A percentile compares a stretch with the other conserved stretches of the same genome.
Conservation (phyloP, 2,329 filamentous ascomycete species). For the Fusarium nygamai region DNA sequence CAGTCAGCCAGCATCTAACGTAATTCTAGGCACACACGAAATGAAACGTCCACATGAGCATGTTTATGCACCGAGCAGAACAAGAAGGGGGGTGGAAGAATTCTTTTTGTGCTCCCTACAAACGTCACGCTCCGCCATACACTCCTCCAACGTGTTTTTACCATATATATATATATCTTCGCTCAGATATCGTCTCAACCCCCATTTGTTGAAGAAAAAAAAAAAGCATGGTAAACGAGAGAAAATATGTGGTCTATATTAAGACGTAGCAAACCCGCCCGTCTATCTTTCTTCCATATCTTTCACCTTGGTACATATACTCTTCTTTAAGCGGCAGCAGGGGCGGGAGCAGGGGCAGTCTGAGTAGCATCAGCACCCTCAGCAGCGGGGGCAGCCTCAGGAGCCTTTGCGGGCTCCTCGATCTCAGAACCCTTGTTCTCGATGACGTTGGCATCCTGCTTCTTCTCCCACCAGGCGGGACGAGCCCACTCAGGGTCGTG, state of each 20-base stretch:
- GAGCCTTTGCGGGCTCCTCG: constrained; percentile 47
- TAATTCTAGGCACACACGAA: constrained; percentile 8
- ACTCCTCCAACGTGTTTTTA: constrained; percentile 22
- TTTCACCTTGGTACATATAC: constrained; percentile 5
- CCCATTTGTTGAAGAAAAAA: constrained; percentile 14
- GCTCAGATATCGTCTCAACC: constrained; percentile 20
- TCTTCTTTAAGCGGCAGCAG: constrained; percentile 47
- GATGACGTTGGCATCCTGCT: constrained; percentile 51
- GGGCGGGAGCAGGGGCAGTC: constrained; percentile 42
- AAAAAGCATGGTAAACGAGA: constrained; percentile 33
- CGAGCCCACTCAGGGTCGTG: constrained; percentile 73
- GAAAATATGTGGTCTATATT: constrained; percentile 37
- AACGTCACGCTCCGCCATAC: constrained; percentile 26
- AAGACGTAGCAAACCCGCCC: constrained; percentile 28
- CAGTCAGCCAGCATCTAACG: constrained; percentile 24
- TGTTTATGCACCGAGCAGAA: constrained; percentile 2
- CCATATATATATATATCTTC: constrained; percentile 13
- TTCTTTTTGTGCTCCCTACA: constrained; percentile 10
- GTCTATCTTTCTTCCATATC: constrained; percentile 27
- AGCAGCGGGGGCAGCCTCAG: constrained; percentile 46
- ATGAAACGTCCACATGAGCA: not conserved
- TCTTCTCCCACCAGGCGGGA: constrained; percentile 71
- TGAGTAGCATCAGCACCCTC: constrained; percentile 49
- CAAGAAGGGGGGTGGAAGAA: not conserved
- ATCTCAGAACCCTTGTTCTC: constrained; percentile 54